Conservation (phyloP, 441 rosid species). For the Jatropha multifida region DNA sequence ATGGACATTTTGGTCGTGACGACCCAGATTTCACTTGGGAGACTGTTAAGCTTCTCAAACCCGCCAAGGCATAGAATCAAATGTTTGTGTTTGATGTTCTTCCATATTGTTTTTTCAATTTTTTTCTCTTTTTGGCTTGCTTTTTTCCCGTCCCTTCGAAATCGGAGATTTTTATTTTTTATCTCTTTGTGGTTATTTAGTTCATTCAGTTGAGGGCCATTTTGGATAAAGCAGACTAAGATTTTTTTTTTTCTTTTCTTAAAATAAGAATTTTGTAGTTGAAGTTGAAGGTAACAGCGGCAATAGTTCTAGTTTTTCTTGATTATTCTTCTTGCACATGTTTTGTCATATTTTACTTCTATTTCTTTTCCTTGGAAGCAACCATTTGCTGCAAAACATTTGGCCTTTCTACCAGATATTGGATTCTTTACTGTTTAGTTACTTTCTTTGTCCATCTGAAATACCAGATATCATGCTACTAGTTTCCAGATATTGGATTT, state of each 20-base stretch:
- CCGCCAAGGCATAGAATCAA: conserved; percentile 22
- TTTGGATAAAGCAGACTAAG: background rate
- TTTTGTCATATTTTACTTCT: background rate
- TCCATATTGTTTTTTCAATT: background rate
- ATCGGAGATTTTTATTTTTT: background rate
- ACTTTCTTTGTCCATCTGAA: no score
- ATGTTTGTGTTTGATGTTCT: background rate
- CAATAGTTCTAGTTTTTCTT: background rate
- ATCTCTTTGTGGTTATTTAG: background rate
- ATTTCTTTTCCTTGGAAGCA: background rate
- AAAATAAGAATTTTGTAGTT: conserved; percentile 1
- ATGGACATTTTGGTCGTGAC: conserved; percentile 50
- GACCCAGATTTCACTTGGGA: conserved; percentile 53
- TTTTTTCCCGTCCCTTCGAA: background rate
- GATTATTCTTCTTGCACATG: background rate
- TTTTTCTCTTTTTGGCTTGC: no score
- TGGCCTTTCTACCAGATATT: background rate
- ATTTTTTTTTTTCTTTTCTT: background rate
- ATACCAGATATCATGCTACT: no score
- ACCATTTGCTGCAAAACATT: background rate
- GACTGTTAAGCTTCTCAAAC: conserved; percentile 45
- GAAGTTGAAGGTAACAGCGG: background rate
- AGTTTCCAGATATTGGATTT: conserved; percentile 14
- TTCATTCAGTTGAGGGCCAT: background rate
- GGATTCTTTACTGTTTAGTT: background rate